These are phyloP conservation scores for Xanthoconium separans DNA, from an alignment of 1,284 basidiomycete species.

Conservation along the genomic window DNA sequence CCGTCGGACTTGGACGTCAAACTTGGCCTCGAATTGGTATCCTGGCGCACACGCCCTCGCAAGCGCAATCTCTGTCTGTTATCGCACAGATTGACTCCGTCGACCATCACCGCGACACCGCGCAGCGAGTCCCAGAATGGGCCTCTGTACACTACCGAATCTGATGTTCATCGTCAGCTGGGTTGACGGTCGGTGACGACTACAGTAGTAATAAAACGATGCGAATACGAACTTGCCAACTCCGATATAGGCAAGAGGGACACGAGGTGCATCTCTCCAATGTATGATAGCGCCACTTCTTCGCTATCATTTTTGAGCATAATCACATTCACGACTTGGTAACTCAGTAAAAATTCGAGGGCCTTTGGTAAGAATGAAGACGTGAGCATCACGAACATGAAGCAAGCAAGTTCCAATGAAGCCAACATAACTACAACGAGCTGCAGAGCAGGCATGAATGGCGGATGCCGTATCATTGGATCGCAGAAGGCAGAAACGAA, in stretches of 20 bases:
- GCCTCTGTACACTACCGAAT: too few relatives aligned
- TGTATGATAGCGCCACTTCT: conserved; percentile 60
- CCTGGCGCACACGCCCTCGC: too few relatives aligned
- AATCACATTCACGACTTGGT: conserved; percentile 78
- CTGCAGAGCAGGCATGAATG: conserved; percentile 84
- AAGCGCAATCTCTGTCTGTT: too few relatives aligned
- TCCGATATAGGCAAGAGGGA: conserved; percentile 78
- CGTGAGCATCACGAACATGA: background rate
- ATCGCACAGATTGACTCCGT: too few relatives aligned
- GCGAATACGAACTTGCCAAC: conserved; percentile 50
- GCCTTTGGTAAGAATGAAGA: conserved; percentile 43
- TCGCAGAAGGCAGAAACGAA: conserved; percentile 83
- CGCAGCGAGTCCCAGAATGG: too few relatives aligned
- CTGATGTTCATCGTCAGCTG: too few relatives aligned
- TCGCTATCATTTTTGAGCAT: conserved; percentile 73
- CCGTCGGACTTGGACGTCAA: too few relatives aligned
- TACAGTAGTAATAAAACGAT: background rate
- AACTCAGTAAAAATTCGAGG: conserved; percentile 72
- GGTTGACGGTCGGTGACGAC: conserved; percentile 1
- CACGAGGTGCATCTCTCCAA: conserved; percentile 80
- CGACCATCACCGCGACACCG: too few relatives aligned
- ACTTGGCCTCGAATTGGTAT: too few relatives aligned
- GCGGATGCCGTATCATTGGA: conserved; percentile 86
- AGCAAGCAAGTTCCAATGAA: conserved; percentile 47
- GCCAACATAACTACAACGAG: conserved; percentile 70